Base-by-base conservation (phyloP, 2,329 filamentous ascomycete species). In the Bipolaris cookei region DNA sequence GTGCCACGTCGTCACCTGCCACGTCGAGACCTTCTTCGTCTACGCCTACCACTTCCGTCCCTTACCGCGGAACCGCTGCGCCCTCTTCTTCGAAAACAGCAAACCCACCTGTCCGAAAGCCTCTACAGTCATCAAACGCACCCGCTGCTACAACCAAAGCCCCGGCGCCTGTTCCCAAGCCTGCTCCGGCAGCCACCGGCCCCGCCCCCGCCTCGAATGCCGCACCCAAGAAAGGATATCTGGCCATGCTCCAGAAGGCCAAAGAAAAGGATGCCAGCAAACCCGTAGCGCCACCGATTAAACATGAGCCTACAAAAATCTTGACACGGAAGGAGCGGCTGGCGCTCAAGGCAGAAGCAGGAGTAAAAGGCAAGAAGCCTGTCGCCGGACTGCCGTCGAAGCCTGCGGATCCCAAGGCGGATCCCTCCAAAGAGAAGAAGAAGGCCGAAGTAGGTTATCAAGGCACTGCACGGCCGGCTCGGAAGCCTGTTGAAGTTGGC, bases 231-330 rank as follows among this genome's bases (percentile, higher is more conserved):
- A 90, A 89, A 1, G 90, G 88, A 0, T 93, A 87, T 72, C 85
- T 87, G 35, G 89, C 92, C 68, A 89, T 92, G 58, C 82, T 93
- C 77, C 88, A 88, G 53, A 84, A 88, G 64, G 90, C 86, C 30
- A 87, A 90, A 68, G 85, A 86, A 59, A 88, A 80, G 54, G 80
- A 79, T 78, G 66, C 76, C 14, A 67, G 69, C 4, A 76, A 76
- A 54, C 68, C 71, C 37, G 56, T 86, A 52, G 82, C 89, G 21
- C 89, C 88, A 53, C 87, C 86, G 65, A 90, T 92, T 64, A 89
- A 91, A 71, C 89, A 92, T 75, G 91, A 91, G 72, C 82, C 88
- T 18, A 84, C 87, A 1, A 89, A 90, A 65, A 89, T 87, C 68
- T 76, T 83, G n/a, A 77, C 83, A 6, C 81, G 78, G 59, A 89